Evolutionary conservation across 352 stramenopile genomes (phyloP), one percentile per base, ranked within the genome.

Genomic region (Globisporangium spiculum): DNA sequence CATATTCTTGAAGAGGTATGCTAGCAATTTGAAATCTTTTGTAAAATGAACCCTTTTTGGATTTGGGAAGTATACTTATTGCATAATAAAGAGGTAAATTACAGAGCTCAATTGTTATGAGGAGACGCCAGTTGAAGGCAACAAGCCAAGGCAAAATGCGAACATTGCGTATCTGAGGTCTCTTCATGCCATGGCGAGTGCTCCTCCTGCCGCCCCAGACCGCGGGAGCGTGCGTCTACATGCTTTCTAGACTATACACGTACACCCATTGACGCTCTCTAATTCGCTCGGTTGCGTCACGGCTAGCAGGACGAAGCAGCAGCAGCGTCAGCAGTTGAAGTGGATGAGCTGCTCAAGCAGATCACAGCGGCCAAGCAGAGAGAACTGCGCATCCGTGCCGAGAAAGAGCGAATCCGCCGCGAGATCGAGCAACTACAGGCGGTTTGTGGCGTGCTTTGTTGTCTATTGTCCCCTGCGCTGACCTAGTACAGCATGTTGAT

Each of bases 331-430:
- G 20, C 20, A 12, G 14, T 20, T 8, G 79, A 90, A 30, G 80
- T 92, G 26, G 84, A 91, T 52, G 71, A 63, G 69, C 71, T 92
- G 63, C 72, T 92, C 54, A 70, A 66, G 44, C 67, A 91, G 70
- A 77, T 92, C 65, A 72, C 75, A 18, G 63, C 55, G 32, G 71
- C 79, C 26, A 92, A 92, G 66, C 79, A 88, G 48, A 80, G 77
- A 66, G 84, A 92, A 60, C 77, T 91, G 61, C 70, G 75, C n/a
- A 67, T 91, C n/a, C 78, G 76, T 20, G 80, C 70, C 14, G 84
- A 92, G 76, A 91, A 90, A 65, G 83, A 88, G 72, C 82, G 79
- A 41, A 73, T 92, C 50, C 82, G 82, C 24, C 69, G 71, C 57
- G 82, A 89, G 46, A 74, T 91, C 8, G 72, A 76, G 55, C 66